Conservation (phyloP, 1,284 basidiomycete species). For the Tetrapyrgos nigripes region DNA sequence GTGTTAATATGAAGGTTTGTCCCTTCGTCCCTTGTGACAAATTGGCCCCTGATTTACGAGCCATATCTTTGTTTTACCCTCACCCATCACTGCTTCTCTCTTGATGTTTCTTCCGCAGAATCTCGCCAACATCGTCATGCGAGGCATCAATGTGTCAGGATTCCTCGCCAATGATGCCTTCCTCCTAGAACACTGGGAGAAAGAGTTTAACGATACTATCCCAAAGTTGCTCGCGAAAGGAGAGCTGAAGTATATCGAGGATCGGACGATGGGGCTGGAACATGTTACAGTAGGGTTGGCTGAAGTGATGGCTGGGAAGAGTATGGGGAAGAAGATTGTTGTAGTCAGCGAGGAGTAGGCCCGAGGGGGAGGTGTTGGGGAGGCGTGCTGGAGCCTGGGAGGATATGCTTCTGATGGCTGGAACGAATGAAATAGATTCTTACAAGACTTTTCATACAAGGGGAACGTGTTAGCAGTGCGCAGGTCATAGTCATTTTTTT, state of each 20-base stretch:
- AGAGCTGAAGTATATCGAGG: slow-evolving; percentile 56
- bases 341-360: slow-evolving; percentile 33
- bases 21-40: neutral
- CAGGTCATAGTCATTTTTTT: too few species aligned
- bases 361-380: too few species aligned
- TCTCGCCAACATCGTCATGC: slow-evolving; percentile 44
- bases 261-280: slow-evolving; percentile 45
- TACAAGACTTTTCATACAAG: too few species aligned
- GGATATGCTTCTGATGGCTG: too few species aligned
- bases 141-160: slow-evolving; percentile 54
- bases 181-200: slow-evolving; percentile 23
- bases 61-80: too few species aligned
- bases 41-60: too few species aligned
- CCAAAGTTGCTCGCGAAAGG: slow-evolving; percentile 50
- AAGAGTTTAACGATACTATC: slow-evolving; percentile 50
- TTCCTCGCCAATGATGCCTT: slow-evolving; percentile 50
- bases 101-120: slow-evolving; percentile 15
- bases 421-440: too few species aligned
- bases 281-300: slow-evolving; percentile 44
- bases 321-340: slow-evolving; percentile 52
- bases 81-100: neutral
- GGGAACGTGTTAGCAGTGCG: too few species aligned
- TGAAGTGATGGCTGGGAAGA: slow-evolving; percentile 51
- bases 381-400: too few species aligned
- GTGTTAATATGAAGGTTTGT: neutral